Conservation (phyloP, 2,329 filamentous ascomycete species). For the Nemania sp. region DNA sequence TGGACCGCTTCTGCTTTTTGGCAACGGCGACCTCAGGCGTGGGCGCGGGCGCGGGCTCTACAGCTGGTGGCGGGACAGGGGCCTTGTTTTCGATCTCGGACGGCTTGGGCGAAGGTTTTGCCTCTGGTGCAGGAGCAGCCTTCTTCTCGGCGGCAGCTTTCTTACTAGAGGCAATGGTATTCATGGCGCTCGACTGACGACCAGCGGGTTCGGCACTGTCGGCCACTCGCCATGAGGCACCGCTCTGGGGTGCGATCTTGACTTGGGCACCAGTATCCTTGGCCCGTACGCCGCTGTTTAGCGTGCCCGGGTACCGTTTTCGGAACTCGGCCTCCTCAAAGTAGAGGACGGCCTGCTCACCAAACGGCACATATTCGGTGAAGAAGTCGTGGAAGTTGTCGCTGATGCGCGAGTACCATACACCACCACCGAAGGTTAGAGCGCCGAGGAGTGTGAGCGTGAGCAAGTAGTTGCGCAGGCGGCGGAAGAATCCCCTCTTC, state of each 20-base stretch:
- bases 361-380: constrained; percentile 93
- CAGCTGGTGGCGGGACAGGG: constrained; percentile 41
- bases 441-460: constrained; percentile 77
- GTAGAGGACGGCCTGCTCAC: constrained; percentile 92
- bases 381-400: constrained; percentile 99
- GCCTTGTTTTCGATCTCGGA: constrained; percentile 40
- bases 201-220: constrained; percentile 37
- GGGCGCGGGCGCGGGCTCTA: constrained; percentile 31
- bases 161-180: constrained; percentile 34
- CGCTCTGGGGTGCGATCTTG: constrained; percentile 83
- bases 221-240: constrained; percentile 67
- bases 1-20: constrained; percentile 15
- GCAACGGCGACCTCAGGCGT: not conserved
- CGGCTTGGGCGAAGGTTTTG: constrained; percentile 23
- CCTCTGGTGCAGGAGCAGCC: constrained; percentile 25
- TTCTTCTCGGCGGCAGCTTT: constrained; percentile 32
- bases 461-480: constrained; percentile 77
- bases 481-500: constrained; percentile 70
- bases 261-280: constrained; percentile 70
- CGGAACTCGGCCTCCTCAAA: constrained; percentile 94
- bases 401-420: constrained; percentile 90
- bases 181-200: constrained; percentile 39
- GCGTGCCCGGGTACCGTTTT: constrained; percentile 71
- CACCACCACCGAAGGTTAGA: constrained; percentile 81
- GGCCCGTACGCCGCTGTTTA: constrained; percentile 54